A percentile compares a stretch with the other conserved stretches of the same genome.
phyloP scores from a whole-genome alignment of 768 basidiomycete genomes.

The Suillus luteus region DNA sequence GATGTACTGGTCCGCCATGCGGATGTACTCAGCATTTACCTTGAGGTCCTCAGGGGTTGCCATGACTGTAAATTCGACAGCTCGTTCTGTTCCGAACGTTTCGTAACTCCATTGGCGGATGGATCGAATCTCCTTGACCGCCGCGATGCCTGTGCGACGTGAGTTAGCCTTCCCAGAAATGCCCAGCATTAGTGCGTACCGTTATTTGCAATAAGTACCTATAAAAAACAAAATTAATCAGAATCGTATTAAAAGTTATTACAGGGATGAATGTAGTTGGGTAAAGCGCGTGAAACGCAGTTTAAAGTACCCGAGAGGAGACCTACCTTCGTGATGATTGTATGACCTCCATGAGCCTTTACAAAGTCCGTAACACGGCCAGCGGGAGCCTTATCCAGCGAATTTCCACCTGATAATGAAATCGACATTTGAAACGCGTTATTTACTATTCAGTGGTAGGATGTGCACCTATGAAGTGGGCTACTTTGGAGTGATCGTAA shows the following conservation, averaged over 20 bases:
- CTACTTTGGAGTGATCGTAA: conserved; percentile 60
- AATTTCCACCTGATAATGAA: conserved; percentile 79
- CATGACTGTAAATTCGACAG: conserved; percentile 99
- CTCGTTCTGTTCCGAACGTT: conserved; percentile 94
- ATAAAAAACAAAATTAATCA: conserved; percentile 10
- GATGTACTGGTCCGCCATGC: conserved; percentile 99
- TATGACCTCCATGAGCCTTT: conserved; percentile 88
- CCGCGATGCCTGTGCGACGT: conserved; percentile 80
- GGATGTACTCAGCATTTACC: conserved; percentile 99
- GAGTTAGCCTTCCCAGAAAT: conserved; percentile 19
- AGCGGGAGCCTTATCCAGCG: conserved; percentile 79
- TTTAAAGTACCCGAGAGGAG: not conserved
- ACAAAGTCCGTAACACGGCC: conserved; percentile 90
- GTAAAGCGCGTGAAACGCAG: not conserved
- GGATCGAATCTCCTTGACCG: conserved; percentile 98
- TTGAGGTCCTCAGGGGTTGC: conserved; percentile 98
- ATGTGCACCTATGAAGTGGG: conserved; percentile 62
- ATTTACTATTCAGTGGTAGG: conserved; percentile 5
- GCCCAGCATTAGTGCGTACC: conserved; percentile 46
- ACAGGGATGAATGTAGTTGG: not conserved
- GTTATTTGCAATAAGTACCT: conserved; percentile 99
- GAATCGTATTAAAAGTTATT: conserved; percentile 12
- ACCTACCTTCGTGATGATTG: conserved; percentile 95
- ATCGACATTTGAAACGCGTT: conserved; percentile 18
- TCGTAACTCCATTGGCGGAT: conserved; percentile 99